Conservation (phyloP, 371 early-diverging fungal genomes). For the Blastocladiella emersonii region DNA sequence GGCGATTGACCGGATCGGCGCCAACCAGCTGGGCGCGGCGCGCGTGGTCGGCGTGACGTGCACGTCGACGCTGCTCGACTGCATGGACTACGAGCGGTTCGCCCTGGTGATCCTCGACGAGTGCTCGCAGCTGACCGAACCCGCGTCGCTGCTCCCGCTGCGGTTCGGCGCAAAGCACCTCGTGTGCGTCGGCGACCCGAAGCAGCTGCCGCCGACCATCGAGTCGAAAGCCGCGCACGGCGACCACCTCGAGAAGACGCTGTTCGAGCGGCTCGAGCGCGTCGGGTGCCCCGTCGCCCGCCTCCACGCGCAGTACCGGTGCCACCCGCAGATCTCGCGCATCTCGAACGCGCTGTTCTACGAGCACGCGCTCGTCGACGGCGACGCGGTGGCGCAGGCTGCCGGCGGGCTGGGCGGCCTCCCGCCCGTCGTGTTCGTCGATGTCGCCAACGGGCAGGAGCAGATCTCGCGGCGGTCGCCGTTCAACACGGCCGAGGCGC, state of each 20-base stretch:
- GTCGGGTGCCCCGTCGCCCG: constrained; percentile 39
- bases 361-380: constrained; percentile 39
- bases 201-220: constrained; percentile 78
- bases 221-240: constrained; percentile 23
- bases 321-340: constrained; percentile 64
- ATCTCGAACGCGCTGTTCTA: constrained; percentile 77
- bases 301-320: constrained; percentile 78
- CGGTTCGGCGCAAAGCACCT: constrained; percentile 44
- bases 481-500: constrained; percentile 39
- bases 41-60: constrained; percentile 70
- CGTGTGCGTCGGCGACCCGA: constrained; percentile 85
- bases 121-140: constrained; percentile 74
- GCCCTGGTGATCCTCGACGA: constrained; percentile 78
- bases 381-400: constrained; percentile 43
- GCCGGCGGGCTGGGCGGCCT: no score
- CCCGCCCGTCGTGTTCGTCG: constrained; percentile 55
- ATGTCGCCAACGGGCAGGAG: constrained; percentile 32
- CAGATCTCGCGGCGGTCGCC: constrained; percentile 29
- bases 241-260: constrained; percentile 60
- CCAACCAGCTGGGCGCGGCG: constrained; percentile 26
- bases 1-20: constrained; percentile 47
- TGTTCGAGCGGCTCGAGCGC: constrained; percentile 68
- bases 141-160: constrained; percentile 70
- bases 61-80: constrained; percentile 57
- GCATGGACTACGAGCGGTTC: constrained; percentile 36